phyloP scores from a whole-genome alignment of 129 eudicot species.

The Pulicaria dysenterica region DNA sequence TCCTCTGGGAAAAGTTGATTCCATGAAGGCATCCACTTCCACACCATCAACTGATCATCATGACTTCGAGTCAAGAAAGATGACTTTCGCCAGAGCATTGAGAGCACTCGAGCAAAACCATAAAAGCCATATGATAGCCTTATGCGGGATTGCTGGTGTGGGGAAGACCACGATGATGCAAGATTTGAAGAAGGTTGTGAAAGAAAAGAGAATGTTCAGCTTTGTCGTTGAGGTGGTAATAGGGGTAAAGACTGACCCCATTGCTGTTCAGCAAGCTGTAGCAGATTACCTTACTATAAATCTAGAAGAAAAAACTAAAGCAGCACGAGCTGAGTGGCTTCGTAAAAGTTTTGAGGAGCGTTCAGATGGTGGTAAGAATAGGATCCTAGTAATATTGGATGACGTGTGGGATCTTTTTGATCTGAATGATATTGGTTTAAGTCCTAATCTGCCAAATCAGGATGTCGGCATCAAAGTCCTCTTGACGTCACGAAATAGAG shows the following conservation, averaged over 20 bases:
- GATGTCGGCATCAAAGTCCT: background rate
- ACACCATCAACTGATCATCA: background rate
- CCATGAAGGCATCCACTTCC: background rate
- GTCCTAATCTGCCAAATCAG: background rate
- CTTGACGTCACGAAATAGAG: slow-evolving; percentile 2
- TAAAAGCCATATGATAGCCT: background rate
- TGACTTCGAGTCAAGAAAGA: slow-evolving; percentile 13
- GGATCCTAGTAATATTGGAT: slow-evolving; percentile 13
- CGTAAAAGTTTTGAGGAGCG: background rate
- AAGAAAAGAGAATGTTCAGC: background rate
- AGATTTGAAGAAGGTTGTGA: background rate
- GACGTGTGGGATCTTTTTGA: slow-evolving; percentile 19
- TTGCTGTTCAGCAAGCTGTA: background rate
- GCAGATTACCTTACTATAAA: background rate
- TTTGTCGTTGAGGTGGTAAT: slow-evolving; percentile 9
- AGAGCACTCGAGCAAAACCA: slow-evolving; percentile 10
- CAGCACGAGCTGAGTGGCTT: slow-evolving; percentile 16
- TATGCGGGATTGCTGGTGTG: slow-evolving; percentile 32
- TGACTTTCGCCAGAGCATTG: background rate
- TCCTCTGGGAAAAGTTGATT: slow-evolving; percentile 16
- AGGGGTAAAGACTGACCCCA: background rate
- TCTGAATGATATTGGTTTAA: slow-evolving; percentile 11
- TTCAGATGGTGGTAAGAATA: background rate
- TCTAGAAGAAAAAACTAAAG: background rate
- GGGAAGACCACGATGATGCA: slow-evolving; percentile 34